phyloP scores from a whole-genome alignment of 78 protist genomes.

The Dictyostelium firmibasis region DNA sequence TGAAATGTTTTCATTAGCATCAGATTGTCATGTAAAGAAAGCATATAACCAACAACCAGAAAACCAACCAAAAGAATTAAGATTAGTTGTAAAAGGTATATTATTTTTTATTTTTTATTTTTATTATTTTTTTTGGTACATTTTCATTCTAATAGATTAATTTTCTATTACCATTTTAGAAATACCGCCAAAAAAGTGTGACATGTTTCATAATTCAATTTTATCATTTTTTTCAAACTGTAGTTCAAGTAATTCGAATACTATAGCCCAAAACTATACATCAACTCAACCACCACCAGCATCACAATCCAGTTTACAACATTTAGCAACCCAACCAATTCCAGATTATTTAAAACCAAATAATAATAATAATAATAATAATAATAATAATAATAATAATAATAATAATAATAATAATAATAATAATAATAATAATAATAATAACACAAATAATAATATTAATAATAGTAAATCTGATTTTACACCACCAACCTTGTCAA shows the following conservation, averaged over 20 bases:
- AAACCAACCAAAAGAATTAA: neutral
- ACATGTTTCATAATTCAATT: neutral
- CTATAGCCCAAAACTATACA: neutral
- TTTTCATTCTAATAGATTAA: neutral
- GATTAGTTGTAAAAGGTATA: slow-evolving; percentile 67
- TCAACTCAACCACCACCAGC: neutral
- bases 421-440: too few species aligned
- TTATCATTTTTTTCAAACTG: neutral
- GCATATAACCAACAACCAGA: slow-evolving; percentile 29
- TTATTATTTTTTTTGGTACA: neutral
- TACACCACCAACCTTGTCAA: neutral
- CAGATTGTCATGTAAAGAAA: slow-evolving; percentile 60
- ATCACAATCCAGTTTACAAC: neutral
- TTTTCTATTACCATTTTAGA: neutral
- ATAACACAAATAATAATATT: too few species aligned
- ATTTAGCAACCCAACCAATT: neutral
- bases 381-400: too few species aligned
- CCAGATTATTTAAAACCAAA: neutral
- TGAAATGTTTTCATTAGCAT: slow-evolving; percentile 37
- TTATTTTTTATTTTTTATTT: too few species aligned
- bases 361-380: too few species aligned
- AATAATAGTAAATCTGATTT: neutral
- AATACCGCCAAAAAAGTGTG: neutral
- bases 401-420: too few species aligned
- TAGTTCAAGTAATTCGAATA: neutral